phyloP scores from a whole-genome alignment of 208 protist genomes.

The Porcisia deanei region DNA sequence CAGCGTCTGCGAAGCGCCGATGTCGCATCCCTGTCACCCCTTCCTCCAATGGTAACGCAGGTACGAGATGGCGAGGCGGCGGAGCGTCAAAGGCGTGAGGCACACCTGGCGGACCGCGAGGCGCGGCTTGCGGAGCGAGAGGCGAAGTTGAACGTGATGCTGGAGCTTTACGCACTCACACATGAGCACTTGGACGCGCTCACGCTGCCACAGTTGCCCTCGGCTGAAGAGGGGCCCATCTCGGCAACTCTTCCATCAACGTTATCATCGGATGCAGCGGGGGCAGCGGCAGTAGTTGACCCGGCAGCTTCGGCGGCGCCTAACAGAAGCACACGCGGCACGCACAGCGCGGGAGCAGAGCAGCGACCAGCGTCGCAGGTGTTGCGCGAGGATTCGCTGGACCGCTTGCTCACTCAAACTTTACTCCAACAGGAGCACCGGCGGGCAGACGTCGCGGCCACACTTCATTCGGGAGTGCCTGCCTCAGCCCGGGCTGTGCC shows the following conservation, averaged over 20 bases:
- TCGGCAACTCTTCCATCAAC: not conserved
- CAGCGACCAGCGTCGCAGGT: not conserved
- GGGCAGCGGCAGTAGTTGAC: not conserved
- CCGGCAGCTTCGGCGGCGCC: not conserved
- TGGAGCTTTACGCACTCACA: conserved; percentile 84
- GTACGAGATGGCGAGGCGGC: not conserved
- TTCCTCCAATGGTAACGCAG: not conserved
- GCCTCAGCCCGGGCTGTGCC: not conserved
- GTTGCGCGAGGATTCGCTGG: not conserved
- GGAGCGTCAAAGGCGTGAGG: conserved; percentile 22
- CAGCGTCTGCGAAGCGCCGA: not conserved
- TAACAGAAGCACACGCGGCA: not conserved
- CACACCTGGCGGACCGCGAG: conserved; percentile 40
- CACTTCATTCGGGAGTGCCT: not conserved
- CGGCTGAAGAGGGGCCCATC: not conserved
- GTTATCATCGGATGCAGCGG: not conserved
- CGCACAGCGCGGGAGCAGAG: not conserved
- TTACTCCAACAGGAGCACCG: not conserved
- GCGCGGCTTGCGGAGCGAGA: conserved; percentile 53
- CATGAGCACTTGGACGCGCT: conserved; percentile 71
- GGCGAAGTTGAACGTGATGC: conserved; percentile 64
- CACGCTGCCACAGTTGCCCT: conserved; percentile 8
- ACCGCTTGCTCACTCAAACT: conserved; percentile 3
- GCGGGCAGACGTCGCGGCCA: not conserved
- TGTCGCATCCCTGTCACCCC: not conserved